These are phyloP conservation scores for Calonectria hongkongensis DNA, from an alignment of 2,329 filamentous ascomycete genomes.

Conservation along the genomic window DNA sequence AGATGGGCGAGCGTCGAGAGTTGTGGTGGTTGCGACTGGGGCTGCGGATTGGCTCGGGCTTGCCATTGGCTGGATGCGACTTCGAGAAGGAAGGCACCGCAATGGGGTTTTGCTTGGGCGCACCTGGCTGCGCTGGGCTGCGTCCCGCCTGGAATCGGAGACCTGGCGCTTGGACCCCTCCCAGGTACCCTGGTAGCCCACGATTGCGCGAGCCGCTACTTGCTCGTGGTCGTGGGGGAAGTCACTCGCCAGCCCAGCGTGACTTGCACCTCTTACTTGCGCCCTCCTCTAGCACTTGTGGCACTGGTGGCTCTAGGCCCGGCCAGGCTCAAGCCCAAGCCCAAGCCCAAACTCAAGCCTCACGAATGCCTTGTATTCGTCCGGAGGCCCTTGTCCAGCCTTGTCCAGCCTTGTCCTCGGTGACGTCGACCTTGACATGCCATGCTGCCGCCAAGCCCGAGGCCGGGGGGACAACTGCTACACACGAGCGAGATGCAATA, in stretches of 20 bases:
- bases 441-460: conserved; percentile 2
- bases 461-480: too few species aligned
- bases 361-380: conserved; percentile 2
- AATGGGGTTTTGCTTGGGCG: conserved; percentile 27
- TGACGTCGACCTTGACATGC: conserved; percentile 29
- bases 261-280: conserved; percentile 16
- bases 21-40: conserved; percentile 49
- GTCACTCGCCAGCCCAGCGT: conserved; percentile 43
- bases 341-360: conserved; percentile 26
- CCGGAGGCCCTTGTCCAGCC: conserved; percentile 13
- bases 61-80: conserved; percentile 47
- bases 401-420: conserved; percentile 41
- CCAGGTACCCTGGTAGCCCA: conserved; percentile 44
- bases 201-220: conserved; percentile 44
- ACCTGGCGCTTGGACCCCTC: conserved; percentile 48
- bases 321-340: conserved; percentile 13
- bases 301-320: neutral
- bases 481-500: too few species aligned
- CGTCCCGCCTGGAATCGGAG: conserved; percentile 35
- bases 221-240: conserved; percentile 46
- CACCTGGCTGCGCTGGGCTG: neutral
- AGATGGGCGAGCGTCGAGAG: conserved; percentile 34
- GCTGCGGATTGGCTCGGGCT: conserved; percentile 45
- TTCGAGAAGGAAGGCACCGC: conserved; percentile 47
- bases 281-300: conserved; percentile 37